These are phyloP conservation scores for Penicillium brasilianum DNA, from an alignment of 2,329 filamentous ascomycete genomes.

Conservation along the genomic window DNA sequence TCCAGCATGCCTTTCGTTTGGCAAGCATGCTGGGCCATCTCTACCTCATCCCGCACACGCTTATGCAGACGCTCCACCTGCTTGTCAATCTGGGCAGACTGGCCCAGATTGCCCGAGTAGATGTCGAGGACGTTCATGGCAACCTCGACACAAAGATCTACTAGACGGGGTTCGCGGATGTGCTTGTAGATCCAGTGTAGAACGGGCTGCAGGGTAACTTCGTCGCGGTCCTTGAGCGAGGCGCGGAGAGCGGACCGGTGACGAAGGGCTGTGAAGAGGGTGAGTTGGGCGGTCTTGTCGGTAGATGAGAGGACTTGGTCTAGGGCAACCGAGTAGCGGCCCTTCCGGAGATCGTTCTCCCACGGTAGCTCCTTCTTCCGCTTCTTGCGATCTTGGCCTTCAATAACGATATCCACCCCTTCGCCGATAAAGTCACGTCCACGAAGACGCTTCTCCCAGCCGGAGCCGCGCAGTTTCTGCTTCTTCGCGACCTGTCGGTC, in stretches of 20 bases:
- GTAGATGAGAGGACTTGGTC: slow-evolving; percentile 72
- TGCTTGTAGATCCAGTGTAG: slow-evolving; percentile 81
- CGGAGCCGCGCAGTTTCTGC: slow-evolving; percentile 64
- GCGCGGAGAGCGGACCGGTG: slow-evolving; percentile 84
- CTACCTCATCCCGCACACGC: slow-evolving; percentile 76
- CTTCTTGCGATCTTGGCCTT: slow-evolving; percentile 66
- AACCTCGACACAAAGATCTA: slow-evolving; percentile 80
- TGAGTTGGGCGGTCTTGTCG: slow-evolving; percentile 69
- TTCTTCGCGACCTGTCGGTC: slow-evolving; percentile 74
- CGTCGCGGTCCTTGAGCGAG: slow-evolving; percentile 80
- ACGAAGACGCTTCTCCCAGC: slow-evolving; percentile 66
- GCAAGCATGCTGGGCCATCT: slow-evolving; percentile 80
- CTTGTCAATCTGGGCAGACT: slow-evolving; percentile 72
- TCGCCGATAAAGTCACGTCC: slow-evolving; percentile 83
- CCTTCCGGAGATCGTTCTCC: slow-evolving; percentile 81
- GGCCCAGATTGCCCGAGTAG: slow-evolving; percentile 79
- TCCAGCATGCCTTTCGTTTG: slow-evolving; percentile 89
- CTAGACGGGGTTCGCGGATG: slow-evolving; percentile 81
- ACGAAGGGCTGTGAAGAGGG: slow-evolving; percentile 79
- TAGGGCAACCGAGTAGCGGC: slow-evolving; percentile 75
- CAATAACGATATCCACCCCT: slow-evolving; percentile 85
- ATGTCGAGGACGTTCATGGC: slow-evolving; percentile 82
- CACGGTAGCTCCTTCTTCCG: slow-evolving; percentile 72
- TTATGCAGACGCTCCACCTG: slow-evolving; percentile 71
- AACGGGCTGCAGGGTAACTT: slow-evolving; percentile 78